Evolutionary conservation across 1,139 yeast genomes (phyloP).

Genomic region (Debaryomyces robertsiae): DNA sequence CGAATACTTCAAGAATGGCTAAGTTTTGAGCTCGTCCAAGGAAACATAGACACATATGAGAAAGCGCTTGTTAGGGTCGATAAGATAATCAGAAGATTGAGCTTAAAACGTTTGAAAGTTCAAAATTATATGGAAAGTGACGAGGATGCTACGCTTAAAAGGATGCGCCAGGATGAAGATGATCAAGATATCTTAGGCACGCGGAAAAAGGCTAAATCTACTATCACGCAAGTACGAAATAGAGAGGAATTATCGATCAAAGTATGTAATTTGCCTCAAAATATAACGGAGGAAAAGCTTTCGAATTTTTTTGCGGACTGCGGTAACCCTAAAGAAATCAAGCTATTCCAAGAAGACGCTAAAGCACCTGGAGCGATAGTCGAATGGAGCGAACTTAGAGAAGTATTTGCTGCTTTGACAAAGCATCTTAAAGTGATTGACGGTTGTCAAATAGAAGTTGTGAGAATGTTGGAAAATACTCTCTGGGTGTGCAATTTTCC

Average conservation of each 20-base stretch:
- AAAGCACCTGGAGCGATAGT: constrained; percentile 41
- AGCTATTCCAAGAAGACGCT: constrained; percentile 25
- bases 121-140: constrained; percentile 7
- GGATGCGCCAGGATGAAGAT: constrained; percentile 8
- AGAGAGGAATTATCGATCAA: constrained; percentile 59
- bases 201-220: constrained; percentile 12
- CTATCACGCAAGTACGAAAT: constrained; percentile 37
- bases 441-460: constrained; percentile 47
- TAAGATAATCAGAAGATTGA: constrained; percentile 18
- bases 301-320: constrained; percentile 57
- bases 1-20: constrained; percentile 50
- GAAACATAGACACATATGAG: constrained; percentile 27
- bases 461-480: constrained; percentile 47
- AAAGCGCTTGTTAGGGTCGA: constrained; percentile 25
- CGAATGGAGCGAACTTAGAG: constrained; percentile 56
- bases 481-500: constrained; percentile 78
- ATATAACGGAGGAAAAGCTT: constrained; percentile 36
- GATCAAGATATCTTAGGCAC: constrained; percentile 2
- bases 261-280: constrained; percentile 41
- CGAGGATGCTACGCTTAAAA: not conserved
- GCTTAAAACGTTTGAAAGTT: constrained; percentile 10
- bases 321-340: constrained; percentile 48
- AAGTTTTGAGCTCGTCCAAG: constrained; percentile 40
- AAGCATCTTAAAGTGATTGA: constrained; percentile 53
- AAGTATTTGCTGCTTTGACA: constrained; percentile 62